These are phyloP conservation scores for Aureobasidium sp. DNA, from an alignment of 2,329 filamentous ascomycete genomes.

Conservation along the genomic window DNA sequence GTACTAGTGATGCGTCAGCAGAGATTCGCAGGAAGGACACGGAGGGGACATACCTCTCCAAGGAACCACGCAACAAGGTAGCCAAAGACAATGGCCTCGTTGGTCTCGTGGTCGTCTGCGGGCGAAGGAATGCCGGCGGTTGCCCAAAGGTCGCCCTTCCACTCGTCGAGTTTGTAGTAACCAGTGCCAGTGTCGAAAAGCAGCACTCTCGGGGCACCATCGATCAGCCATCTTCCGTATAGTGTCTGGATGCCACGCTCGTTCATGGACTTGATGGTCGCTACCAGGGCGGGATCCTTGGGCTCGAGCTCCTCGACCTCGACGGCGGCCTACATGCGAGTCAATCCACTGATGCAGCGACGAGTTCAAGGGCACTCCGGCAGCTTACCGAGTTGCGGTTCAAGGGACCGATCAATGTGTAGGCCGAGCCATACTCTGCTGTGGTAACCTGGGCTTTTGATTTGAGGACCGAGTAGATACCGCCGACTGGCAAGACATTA, in stretches of 20 bases:
- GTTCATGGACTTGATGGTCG: slow-evolving; percentile 87
- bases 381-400: slow-evolving; percentile 76
- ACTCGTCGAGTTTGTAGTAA: slow-evolving; percentile 86
- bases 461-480: slow-evolving; percentile 98
- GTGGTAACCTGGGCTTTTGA: slow-evolving; percentile 97
- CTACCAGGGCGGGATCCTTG: slow-evolving; percentile 67
- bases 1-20: slow-evolving; percentile 52
- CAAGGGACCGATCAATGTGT: slow-evolving; percentile 89
- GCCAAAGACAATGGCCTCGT: slow-evolving; percentile 94
- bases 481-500: slow-evolving; percentile 60
- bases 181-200: slow-evolving; percentile 93
- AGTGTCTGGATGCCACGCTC: slow-evolving; percentile 83
- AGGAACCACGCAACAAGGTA: slow-evolving; percentile 98
- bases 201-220: slow-evolving; percentile 86
- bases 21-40: background rate
- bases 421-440: slow-evolving; percentile 95
- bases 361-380: slow-evolving; percentile 1
- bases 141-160: slow-evolving; percentile 95
- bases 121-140: slow-evolving; percentile 89
- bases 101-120: slow-evolving; percentile 85
- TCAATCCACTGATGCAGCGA: slow-evolving; percentile 15
- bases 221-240: slow-evolving; percentile 96
- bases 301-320: slow-evolving; percentile 93
- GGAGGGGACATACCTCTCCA: slow-evolving; percentile 61
- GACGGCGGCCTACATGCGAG: slow-evolving; percentile 66